A percentile compares a stretch with the other conserved stretches of the same genome.
Evolutionary conservation across 2,329 filamentous ascomycete genomes (phyloP).

Genomic region (Cladosporium sphaerospermum): DNA sequence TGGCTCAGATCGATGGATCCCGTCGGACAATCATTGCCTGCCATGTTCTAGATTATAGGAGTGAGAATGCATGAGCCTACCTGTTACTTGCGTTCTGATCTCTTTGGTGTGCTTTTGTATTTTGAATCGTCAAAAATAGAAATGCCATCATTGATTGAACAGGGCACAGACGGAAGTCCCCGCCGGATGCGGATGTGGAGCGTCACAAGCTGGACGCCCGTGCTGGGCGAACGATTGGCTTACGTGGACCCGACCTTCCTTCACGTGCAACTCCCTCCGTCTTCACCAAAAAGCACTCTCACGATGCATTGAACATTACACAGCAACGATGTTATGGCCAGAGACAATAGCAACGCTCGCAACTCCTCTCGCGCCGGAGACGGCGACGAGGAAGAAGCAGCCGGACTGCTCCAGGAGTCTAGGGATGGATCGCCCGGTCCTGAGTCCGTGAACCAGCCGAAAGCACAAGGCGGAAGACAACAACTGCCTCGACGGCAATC

Average conservation of each 20-base stretch:
- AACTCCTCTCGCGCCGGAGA: conserved; percentile 17
- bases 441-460: conserved; percentile 17
- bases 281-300: background rate
- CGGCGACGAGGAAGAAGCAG: conserved; percentile 22
- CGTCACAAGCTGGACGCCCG: background rate
- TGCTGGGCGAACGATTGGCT: background rate
- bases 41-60: too few relatives aligned
- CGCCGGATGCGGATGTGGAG: background rate
- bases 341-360: conserved; percentile 24
- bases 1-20: too few relatives aligned
- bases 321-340: conserved; percentile 32
- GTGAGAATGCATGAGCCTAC: too few relatives aligned
- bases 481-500: conserved; percentile 25
- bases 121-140: too few relatives aligned
- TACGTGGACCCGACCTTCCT: conserved; percentile 3
- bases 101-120: too few relatives aligned
- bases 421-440: conserved; percentile 23
- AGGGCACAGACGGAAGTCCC: background rate
- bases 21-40: too few relatives aligned
- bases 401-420: conserved; percentile 24
- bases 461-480: conserved; percentile 13
- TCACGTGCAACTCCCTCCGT: background rate
- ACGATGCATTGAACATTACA: conserved; percentile 2
- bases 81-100: too few relatives aligned
- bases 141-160: too few relatives aligned